Evolutionary conservation across 1,284 basidiomycete genomes (phyloP).

Genomic region (Cryptococcus sp.): DNA sequence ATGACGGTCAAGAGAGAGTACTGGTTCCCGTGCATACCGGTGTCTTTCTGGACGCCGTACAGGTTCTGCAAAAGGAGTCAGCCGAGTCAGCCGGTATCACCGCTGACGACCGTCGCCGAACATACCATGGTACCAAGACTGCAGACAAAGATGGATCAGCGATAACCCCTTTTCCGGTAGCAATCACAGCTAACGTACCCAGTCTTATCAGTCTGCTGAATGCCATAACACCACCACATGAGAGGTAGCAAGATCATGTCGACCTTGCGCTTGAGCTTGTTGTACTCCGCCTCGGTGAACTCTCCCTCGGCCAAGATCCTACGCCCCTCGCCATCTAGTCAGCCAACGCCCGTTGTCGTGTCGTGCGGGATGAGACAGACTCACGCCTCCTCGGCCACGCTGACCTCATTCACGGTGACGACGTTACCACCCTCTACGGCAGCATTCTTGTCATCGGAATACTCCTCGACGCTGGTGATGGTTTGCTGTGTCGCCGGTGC

Average conservation of each 20-base stretch:
- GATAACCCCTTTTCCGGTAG: too few relatives aligned
- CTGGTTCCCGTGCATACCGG: constrained; percentile 33
- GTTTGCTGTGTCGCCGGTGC: constrained; percentile 1
- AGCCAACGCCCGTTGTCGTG: not conserved
- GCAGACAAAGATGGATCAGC: not conserved
- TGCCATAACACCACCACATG: constrained; percentile 41
- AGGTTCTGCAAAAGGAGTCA: constrained; percentile 30
- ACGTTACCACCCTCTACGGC: constrained; percentile 10
- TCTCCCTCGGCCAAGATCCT: constrained; percentile 41
- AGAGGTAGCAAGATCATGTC: constrained; percentile 30
- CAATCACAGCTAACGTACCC: too few relatives aligned
- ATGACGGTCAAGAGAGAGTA: constrained; percentile 37
- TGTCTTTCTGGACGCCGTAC: constrained; percentile 36
- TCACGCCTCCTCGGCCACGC: constrained; percentile 16
- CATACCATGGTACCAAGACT: constrained; percentile 20
- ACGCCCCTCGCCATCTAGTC: constrained; percentile 6
- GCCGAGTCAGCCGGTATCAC: not conserved
- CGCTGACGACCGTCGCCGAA: not conserved
- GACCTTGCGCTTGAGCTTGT: constrained; percentile 31
- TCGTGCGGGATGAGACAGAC: not conserved
- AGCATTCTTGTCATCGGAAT: constrained; percentile 11
- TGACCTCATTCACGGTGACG: constrained; percentile 15
- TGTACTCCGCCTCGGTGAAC: constrained; percentile 28
- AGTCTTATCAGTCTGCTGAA: constrained; percentile 38
- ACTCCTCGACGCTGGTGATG: constrained; percentile 2